Percentiles rank a stretch among this genome's conserved stretches.
Evolutionary conservation across 768 basidiomycete genomes (phyloP).

Genomic region (Termitomyces sp.): DNA sequence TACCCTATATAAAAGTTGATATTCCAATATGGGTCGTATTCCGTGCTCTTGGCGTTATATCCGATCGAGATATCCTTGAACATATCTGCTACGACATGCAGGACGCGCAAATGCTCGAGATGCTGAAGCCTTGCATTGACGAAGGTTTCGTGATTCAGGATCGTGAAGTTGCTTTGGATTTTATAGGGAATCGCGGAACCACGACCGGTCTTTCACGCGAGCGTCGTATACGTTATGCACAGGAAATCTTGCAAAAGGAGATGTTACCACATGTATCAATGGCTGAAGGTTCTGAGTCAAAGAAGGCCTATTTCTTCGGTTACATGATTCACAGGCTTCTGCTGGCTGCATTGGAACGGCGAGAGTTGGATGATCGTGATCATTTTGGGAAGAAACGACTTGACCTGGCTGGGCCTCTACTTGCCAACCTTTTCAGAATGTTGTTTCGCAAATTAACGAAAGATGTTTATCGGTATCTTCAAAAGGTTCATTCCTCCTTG

Average conservation of each 20-base stretch:
- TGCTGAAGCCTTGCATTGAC: slow-evolving; percentile 97
- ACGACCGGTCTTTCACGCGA: slow-evolving; percentile 89
- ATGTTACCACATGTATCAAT: slow-evolving; percentile 97
- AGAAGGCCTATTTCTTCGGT: slow-evolving; percentile 99
- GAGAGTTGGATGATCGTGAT: slow-evolving; percentile 98
- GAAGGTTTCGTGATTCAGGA: slow-evolving; percentile 98
- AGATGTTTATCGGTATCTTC: slow-evolving; percentile 94
- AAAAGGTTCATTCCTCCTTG: slow-evolving; percentile 60
- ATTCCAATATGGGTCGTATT: slow-evolving; percentile 99
- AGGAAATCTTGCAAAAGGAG: slow-evolving; percentile 97
- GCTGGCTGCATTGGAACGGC: slow-evolving; percentile 87
- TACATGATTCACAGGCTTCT: slow-evolving; percentile 98
- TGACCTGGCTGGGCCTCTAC: slow-evolving; percentile 90
- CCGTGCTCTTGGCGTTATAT: slow-evolving; percentile 94
- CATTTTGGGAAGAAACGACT: slow-evolving; percentile 98
- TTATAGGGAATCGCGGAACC: slow-evolving; percentile 97
- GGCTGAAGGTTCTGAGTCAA: slow-evolving; percentile 92
- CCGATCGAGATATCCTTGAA: slow-evolving; percentile 95
- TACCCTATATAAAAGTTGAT: slow-evolving; percentile 97
- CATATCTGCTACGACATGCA: slow-evolving; percentile 99
- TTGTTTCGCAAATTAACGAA: slow-evolving; percentile 94
- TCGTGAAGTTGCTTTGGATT: slow-evolving; percentile 94
- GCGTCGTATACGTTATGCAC: slow-evolving; percentile 91
- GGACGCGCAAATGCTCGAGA: slow-evolving; percentile 93
- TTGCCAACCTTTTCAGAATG: slow-evolving; percentile 98